Base-by-base conservation (phyloP, 2,329 filamentous ascomycete species). In the Clonostachys rosea region DNA sequence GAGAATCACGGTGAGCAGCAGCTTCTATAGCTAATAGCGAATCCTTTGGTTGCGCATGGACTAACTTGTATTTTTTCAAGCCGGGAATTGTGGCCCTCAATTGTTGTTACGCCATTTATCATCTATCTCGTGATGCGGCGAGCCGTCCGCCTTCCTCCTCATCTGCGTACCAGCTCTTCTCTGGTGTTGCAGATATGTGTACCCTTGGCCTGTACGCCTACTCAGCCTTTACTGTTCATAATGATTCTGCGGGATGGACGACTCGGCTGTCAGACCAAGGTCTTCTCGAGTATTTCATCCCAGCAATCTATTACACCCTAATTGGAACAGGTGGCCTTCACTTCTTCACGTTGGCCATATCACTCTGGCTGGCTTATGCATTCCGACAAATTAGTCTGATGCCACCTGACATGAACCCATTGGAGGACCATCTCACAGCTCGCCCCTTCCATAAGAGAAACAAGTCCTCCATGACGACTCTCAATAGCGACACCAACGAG, bases 381-480 rank as follows among this genome's bases (percentile, higher is more conserved):
- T 97, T 96, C 79, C 81, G 85, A 39, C 86, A 87, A 59, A 96
- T 97, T 57, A 76, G 84, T 6, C 74, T 77, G 17, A 78, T 96
- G 63, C 92, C 92, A 6, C 91, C 92, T 0, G 92, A 97, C 60
- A 90, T 96, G 87, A 97, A 97, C 62, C 92, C 92, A 2, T 75
- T 97, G 13, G 91, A 96, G 62, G 83, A 88, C 54, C 85, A 92
- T 58, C 71, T 95, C 49, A 96, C 91, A 2, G 84, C 89, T 11
- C 81, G 85, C 20, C 71, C 67, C 48, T 59, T 58, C 43, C 90
- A 95, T 68, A 91, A 91, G 73, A 82, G 87, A 59, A 91, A 88
- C 64, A 81, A 79, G 64, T 78, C 76, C 2, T 81, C 78, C 2
- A 58, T 80, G 30, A 67, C 71, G 5, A 79, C 73, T 3, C 60